Base-by-base conservation (phyloP, 768 basidiomycete genomes). In the Termitomyces sp. region DNA sequence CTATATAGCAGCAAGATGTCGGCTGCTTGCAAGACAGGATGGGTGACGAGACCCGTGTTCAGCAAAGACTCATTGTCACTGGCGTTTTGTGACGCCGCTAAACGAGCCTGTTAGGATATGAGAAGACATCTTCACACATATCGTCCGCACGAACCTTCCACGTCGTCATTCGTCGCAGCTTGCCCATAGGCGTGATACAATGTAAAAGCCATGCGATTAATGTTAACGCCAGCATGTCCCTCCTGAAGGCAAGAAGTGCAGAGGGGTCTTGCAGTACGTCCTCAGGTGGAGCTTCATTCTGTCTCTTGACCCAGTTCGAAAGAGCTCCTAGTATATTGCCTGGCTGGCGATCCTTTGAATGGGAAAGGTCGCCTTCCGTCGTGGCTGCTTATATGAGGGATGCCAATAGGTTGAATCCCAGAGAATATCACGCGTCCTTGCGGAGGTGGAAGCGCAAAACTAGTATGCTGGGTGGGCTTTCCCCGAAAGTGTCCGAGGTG, bases 281-380 rank as follows among this genome's bases (percentile, higher is more conserved):
- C 10, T 81, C 75, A 1, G 79, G 75, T 9, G 68, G 66, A 0
- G 86, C 80, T 39, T 79, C 74, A 44, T 80, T 75, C 70, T 96
- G 92, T 28, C 96, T 75, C 54, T 78, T 79, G 48, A 93, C 89
- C 94, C 94, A 96, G 68, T 94, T 94, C 20, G 82, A 81, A 29
- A 97, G 76, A 0, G 95, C 94, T 4, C 96, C 96, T 3, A 98
- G 79, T 65, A 93, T 92, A 70, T 98, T 98, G 45, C 96, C 96
- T 66, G 97, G 77, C 94, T 98, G 61, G 51, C 24, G n/a, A 36
- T 41, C 16, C 22, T 9, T 31, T 24, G n/a, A 20, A 53, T 64
- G 15, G 60, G 52, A 56, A 29, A 57, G 58, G 58, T 45, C 24
- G 37, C 1, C 42, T 31, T 29, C 5, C 12, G 22, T 20, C 18